Evolutionary conservation across 305 asterid species (phyloP).

Genomic region (Striga hermonthica): DNA sequence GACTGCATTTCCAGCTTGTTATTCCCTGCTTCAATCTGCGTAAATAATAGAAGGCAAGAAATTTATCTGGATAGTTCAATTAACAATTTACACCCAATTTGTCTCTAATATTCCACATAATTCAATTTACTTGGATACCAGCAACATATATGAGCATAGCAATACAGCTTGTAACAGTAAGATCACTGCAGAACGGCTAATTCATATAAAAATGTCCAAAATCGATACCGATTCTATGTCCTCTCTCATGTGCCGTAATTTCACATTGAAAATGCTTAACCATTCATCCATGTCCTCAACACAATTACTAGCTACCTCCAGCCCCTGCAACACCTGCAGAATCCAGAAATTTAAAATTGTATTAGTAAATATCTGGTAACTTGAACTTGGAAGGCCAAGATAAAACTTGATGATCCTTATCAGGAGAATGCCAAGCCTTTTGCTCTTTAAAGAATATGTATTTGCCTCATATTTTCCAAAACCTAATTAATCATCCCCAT

Average conservation of each 20-base stretch:
- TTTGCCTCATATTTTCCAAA: too few relatives aligned
- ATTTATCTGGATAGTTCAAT: background rate
- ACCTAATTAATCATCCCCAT: too few relatives aligned
- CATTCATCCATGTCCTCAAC: slow-evolving; percentile 99
- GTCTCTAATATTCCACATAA: background rate
- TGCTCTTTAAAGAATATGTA: too few relatives aligned
- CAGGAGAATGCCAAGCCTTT: too few relatives aligned
- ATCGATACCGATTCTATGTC: slow-evolving; percentile 92
- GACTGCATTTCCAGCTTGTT: slow-evolving; percentile 98
- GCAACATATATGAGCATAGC: background rate
- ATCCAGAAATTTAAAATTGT: slow-evolving; percentile 20
- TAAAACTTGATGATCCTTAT: background rate
- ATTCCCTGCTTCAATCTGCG: slow-evolving; percentile 91
- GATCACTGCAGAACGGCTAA: slow-evolving; percentile 8
- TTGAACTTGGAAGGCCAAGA: background rate
- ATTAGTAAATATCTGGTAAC: slow-evolving; percentile 6
- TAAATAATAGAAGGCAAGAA: slow-evolving; percentile 1
- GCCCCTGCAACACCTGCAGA: slow-evolving; percentile 85
- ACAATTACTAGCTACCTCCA: slow-evolving; percentile 73
- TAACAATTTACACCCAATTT: background rate
- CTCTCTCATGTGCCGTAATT: slow-evolving; percentile 98
- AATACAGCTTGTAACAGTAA: background rate
- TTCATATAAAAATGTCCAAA: slow-evolving; percentile 29
- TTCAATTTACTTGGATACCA: background rate
- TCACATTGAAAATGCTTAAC: slow-evolving; percentile 89